Evolutionary conservation across 208 protist species (phyloP), one percentile per base, ranked within the genome.

Genomic region (Wallacemonas sp.): DNA sequence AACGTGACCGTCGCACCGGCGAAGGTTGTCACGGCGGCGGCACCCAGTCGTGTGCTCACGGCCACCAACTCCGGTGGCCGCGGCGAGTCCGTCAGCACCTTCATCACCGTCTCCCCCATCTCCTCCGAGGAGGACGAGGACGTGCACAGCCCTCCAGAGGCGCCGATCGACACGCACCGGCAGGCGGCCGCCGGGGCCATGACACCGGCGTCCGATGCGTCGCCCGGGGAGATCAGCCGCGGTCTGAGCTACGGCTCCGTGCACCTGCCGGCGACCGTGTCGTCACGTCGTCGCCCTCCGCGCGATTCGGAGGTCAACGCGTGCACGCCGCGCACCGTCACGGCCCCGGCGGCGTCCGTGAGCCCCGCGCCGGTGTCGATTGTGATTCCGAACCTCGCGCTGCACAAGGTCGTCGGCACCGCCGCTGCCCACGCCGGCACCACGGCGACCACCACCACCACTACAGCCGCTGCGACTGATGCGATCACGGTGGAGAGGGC

Each of bases 61-160:
- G 48, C 38, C 36, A 16, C 62, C n/a, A 55, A 57, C 57, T 44
- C 65, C 12, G 61, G 61, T 33, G 54, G 38, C 8, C 69, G 67
- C 26, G 69, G 69, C n/a, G 74, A 80, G 32, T 80, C 74, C 20
- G 63, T 72, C 46, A 70, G 69, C 55, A 80, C 69, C 1, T 49
- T 76, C 42, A 65, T 80, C 26, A 80, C 74, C 26, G 69, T 80
- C 25, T 80, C 74, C 26, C 73, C 74, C 67, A 76, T 75, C 67
- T 80, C 74, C 5, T 68, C 65, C 59, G 32, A 54, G 18, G 63
- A 70, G 18, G 50, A 45, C 42, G 69, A 61, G n/a, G 52, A 59
- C 31, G 31, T 0, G 36, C n/a, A n/a, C n/a, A n/a, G n/a, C n/a
- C n/a, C n/a, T n/a, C n/a, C n/a, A n/a, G n/a, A n/a, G n/a, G n/a